Evolutionary conservation across 495 filamentous ascomycete species (phyloP).

Genomic region (Tuber indicum): DNA sequence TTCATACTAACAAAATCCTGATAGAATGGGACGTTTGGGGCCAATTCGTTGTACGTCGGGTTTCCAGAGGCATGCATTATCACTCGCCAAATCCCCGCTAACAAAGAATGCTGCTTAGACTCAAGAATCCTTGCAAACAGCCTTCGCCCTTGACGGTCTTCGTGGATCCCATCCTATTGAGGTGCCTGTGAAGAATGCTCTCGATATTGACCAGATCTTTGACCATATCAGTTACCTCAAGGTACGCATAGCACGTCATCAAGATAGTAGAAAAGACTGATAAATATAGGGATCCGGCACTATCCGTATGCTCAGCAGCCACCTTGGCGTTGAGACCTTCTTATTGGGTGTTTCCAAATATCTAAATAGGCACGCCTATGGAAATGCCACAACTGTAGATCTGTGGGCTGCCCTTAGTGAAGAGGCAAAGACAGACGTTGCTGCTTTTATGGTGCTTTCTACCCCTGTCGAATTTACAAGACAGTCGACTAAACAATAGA

Average conservation of each 20-base stretch:
- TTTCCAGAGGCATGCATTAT: constrained; percentile 55
- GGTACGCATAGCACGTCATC: constrained; percentile 67
- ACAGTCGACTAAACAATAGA: not conserved
- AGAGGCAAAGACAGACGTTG: constrained; percentile 82
- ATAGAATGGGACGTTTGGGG: constrained; percentile 89
- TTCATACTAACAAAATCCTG: constrained; percentile 15
- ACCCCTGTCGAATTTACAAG: not conserved
- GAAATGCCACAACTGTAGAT: constrained; percentile 90
- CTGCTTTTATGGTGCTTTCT: constrained; percentile 64
- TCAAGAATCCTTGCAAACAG: constrained; percentile 76
- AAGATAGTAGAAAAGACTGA: not conserved
- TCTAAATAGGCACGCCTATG: constrained; percentile 76
- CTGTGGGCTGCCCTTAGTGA: constrained; percentile 87
- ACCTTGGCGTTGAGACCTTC: constrained; percentile 80
- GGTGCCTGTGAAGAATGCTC: constrained; percentile 78
- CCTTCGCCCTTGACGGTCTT: constrained; percentile 79
- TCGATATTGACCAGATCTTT: constrained; percentile 95
- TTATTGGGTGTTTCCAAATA: constrained; percentile 81
- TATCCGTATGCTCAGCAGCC: constrained; percentile 84
- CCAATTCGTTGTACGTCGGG: constrained; percentile 71
- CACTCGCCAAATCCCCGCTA: constrained; percentile 26
- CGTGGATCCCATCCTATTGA: constrained; percentile 91
- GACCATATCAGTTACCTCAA: constrained; percentile 94
- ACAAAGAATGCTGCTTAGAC: constrained; percentile 49
- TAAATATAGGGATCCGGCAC: constrained; percentile 64